Evolutionary conservation across 2,329 filamentous ascomycete species (phyloP).

Genomic region (Sporothrix luriei): DNA sequence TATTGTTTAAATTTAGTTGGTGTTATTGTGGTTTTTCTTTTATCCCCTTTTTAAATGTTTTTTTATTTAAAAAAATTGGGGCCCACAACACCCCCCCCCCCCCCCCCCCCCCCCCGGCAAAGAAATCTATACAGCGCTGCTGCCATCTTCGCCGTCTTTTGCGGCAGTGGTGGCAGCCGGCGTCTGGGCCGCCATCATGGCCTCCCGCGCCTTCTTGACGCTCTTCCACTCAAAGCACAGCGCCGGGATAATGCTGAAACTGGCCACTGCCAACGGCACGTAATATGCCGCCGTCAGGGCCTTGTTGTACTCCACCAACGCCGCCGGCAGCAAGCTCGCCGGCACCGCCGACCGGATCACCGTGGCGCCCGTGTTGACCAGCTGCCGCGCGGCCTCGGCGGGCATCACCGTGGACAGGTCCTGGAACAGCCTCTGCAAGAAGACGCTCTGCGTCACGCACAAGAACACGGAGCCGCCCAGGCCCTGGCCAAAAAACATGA

Average conservation of each 20-base stretch:
- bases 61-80: no score
- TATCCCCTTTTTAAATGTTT: no score
- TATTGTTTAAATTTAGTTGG: no score
- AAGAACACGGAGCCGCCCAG: constrained; percentile 52
- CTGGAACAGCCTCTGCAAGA: constrained; percentile 45
- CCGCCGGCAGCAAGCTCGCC: constrained; percentile 32
- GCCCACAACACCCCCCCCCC: no score
- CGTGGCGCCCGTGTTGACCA: constrained; percentile 27
- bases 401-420: constrained; percentile 36
- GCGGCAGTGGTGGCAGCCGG: background rate
- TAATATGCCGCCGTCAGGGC: constrained; percentile 61
- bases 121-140: background rate
- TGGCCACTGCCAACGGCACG: constrained; percentile 57
- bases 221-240: constrained; percentile 61
- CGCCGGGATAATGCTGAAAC: constrained; percentile 56
- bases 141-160: background rate
- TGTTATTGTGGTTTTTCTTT: no score
- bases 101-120: background rate
- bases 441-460: constrained; percentile 50
- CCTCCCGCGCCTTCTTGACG: constrained; percentile 40
- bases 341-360: constrained; percentile 15
- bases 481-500: constrained; percentile 52
- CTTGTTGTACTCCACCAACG: constrained; percentile 57
- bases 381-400: background rate
- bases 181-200: background rate